Evolutionary conservation across 2,329 filamentous ascomycete species (phyloP).

Genomic region (Rutstroemia sp.): DNA sequence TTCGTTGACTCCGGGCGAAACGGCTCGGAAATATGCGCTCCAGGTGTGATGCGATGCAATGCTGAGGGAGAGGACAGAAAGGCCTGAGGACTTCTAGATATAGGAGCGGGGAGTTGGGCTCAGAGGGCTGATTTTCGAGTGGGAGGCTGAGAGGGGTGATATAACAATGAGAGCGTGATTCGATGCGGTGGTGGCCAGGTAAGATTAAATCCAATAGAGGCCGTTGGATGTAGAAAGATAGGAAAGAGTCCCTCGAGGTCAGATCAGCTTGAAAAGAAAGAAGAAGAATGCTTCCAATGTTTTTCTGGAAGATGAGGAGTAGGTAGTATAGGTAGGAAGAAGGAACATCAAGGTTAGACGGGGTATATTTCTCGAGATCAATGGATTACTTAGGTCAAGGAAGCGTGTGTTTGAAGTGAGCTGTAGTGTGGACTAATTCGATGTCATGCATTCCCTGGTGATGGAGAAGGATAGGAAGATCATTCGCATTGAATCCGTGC

Average conservation of each 20-base stretch:
- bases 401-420: slow-evolving; percentile 4
- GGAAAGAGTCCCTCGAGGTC: too few species aligned
- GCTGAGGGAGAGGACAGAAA: neutral
- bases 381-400: neutral
- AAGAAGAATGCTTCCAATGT: neutral
- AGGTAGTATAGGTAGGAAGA: neutral
- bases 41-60: neutral
- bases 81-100: neutral
- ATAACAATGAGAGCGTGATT: neutral
- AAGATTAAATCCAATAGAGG: neutral
- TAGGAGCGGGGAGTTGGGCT: neutral
- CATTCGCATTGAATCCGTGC: slow-evolving; percentile 2
- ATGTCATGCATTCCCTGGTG: slow-evolving; percentile 7
- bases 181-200: neutral
- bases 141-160: neutral
- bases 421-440: slow-evolving; percentile 4
- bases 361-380: neutral
- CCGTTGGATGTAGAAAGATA: neutral
- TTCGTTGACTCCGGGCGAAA: neutral
- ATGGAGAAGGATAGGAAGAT: slow-evolving; percentile 1
- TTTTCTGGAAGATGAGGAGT: neutral
- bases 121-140: neutral
- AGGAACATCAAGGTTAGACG: neutral
- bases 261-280: too few species aligned
- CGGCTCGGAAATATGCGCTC: slow-evolving; percentile 2